Evolutionary conservation across 1,284 basidiomycete genomes (phyloP).

Genomic region (Singerocomus inundabilis): DNA sequence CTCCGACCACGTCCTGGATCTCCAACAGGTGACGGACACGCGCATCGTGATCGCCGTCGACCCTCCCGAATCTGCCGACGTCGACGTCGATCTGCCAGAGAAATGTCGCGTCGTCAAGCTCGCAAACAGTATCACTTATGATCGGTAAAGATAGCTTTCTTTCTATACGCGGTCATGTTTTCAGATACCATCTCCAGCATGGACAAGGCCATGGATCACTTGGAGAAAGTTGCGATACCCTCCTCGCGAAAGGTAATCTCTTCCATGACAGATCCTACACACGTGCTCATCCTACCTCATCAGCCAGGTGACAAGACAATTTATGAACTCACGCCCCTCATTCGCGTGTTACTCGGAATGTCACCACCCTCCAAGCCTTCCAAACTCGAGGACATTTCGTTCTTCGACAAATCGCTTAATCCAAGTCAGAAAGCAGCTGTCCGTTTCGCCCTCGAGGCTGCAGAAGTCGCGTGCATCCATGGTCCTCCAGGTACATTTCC

Average conservation of each 20-base stretch:
- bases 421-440: constrained; percentile 82
- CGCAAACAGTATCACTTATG: constrained; percentile 89
- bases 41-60: constrained; percentile 78
- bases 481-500: constrained; percentile 80
- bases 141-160: constrained; percentile 55
- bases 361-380: constrained; percentile 35
- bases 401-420: constrained; percentile 80
- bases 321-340: constrained; percentile 49
- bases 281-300: constrained; percentile 6
- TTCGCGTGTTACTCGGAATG: constrained; percentile 68
- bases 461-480: constrained; percentile 91
- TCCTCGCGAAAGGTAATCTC: constrained; percentile 24
- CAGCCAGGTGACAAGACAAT: constrained; percentile 41
- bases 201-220: constrained; percentile 72
- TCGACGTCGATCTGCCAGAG: constrained; percentile 80
- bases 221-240: constrained; percentile 50
- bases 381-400: constrained; percentile 47
- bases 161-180: neutral
- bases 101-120: constrained; percentile 83
- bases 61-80: constrained; percentile 51
- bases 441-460: constrained; percentile 65
- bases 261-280: neutral
- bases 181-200: constrained; percentile 51
- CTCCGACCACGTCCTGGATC: constrained; percentile 5
- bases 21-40: constrained; percentile 65